Evolutionary conservation across 768 basidiomycete species (phyloP).

Genomic region (Imleria badia): DNA sequence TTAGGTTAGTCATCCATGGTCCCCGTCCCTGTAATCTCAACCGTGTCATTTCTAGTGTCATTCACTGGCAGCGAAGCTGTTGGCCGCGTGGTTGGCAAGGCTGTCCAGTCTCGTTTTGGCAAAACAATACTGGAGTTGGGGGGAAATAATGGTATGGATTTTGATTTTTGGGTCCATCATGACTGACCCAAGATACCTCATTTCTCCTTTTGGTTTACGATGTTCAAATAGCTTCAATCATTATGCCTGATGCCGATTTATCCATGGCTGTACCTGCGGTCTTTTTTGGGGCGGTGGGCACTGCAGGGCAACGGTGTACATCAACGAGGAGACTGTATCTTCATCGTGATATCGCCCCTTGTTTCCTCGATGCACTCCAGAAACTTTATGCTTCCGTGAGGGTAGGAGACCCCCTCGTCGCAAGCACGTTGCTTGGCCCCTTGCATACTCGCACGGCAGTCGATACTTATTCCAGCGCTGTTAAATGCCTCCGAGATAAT

Average conservation of each 20-base stretch:
- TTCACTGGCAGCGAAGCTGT: conserved; percentile 94
- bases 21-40: conserved; percentile 1
- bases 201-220: conserved; percentile 16
- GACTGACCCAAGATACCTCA: conserved; percentile 17
- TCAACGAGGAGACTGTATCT: conserved; percentile 89
- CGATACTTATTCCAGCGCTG: conserved; percentile 58
- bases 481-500: conserved; percentile 58
- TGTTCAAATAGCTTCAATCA: conserved; percentile 67
- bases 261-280: conserved; percentile 86
- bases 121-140: conserved; percentile 90
- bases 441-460: conserved; percentile 74
- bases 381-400: conserved; percentile 68
- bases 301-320: conserved; percentile 77
- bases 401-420: conserved; percentile 84
- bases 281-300: conserved; percentile 93
- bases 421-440: conserved; percentile 78
- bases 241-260: conserved; percentile 93
- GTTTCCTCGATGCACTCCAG: conserved; percentile 75
- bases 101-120: conserved; percentile 85
- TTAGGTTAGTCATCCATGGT: conserved; percentile 52
- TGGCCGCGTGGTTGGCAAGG: conserved; percentile 84
- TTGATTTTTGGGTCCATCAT: conserved; percentile 8
- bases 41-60: conserved; percentile 55
- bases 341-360: conserved; percentile 73
- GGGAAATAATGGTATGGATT: conserved; percentile 83